Evolutionary conservation across 192 early-diverging fungal species (phyloP).

Genomic region (Pilaira anomala): DNA sequence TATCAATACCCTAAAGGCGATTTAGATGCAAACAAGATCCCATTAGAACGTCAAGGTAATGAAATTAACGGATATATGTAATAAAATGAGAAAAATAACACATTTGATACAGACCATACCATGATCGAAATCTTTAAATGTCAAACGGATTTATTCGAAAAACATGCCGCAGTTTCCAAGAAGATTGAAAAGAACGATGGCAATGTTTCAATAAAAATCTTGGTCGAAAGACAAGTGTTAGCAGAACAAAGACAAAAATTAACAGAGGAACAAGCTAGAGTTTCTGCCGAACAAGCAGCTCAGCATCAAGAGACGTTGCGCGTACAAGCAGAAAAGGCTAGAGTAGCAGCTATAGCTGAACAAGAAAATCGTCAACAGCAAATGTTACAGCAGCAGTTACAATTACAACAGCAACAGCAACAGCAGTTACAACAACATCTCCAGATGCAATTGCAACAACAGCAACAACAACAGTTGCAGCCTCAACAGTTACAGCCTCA

Average conservation of each 20-base stretch:
- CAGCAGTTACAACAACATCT: neutral
- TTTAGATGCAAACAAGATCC: conserved; percentile 34
- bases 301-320: conserved; percentile 23
- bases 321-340: conserved; percentile 25
- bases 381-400: neutral
- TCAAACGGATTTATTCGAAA: conserved; percentile 26
- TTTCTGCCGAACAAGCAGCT: conserved; percentile 21
- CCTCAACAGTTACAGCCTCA: neutral
- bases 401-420: neutral
- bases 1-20: conserved; percentile 64
- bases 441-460: neutral
- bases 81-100: neutral
- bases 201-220: conserved; percentile 2
- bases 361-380: neutral
- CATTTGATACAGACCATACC: conserved; percentile 3
- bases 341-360: conserved; percentile 12
- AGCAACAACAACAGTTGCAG: neutral
- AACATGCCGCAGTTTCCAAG: conserved; percentile 6
- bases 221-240: conserved; percentile 19
- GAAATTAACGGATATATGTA: neutral
- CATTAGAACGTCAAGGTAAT: conserved; percentile 33
- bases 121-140: conserved; percentile 29
- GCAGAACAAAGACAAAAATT: conserved; percentile 30
- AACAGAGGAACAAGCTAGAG: conserved; percentile 23
- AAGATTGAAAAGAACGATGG: conserved; percentile 7